Base-by-base conservation (phyloP, 352 stramenopile species). In the Elongisporangium prolatum region DNA sequence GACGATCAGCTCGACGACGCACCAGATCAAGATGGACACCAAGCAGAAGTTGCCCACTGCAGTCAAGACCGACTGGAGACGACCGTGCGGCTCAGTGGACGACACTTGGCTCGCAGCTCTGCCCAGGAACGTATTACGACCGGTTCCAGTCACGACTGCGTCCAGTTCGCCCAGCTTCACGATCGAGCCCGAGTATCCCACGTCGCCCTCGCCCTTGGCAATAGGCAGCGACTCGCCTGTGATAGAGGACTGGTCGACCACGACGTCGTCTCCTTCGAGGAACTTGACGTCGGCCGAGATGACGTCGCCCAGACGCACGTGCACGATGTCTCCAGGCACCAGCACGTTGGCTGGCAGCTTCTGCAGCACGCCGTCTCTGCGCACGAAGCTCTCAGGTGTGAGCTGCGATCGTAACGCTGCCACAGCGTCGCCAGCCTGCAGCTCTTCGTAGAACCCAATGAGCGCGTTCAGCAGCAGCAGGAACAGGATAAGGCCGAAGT, bases 11-110 rank as follows among this genome's bases (percentile, higher is more conserved):
- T 91, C 86, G 44, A 97, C 91, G 25, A 84, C 59, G 60, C 84
- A 96, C 80, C 77, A 88, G 40, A 96, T 67, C n/a, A 91, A 64
- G 53, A 97, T 80, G 22, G 86, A 96, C 38, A 86, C 75, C 61
- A 97, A 84, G 56, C 95, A 89, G 52, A 95, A 88, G 64, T 97
- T 91, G 53, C 89, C 91, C 48, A 98, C 97, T n/a, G 91, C 96
- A 17, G 83, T 88, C 63, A 97, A 70, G 57, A 98, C 88, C 50
- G 92, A 78, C 61, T 89, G 84, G 8, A 98, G 72, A 61, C 93
- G 75, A 51, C 82, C 72, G 52, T 78, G 63, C 21, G 83, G 77
- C 37, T 90, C 83, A 44, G 65, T 77, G 18, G 65, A 60, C 14
- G 71, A 57, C 11, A 97, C 77, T 48, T 96, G 66, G 40, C 63